phyloP scores from a whole-genome alignment of 257 asterid species.

The Nicotiana obtusifolia region DNA sequence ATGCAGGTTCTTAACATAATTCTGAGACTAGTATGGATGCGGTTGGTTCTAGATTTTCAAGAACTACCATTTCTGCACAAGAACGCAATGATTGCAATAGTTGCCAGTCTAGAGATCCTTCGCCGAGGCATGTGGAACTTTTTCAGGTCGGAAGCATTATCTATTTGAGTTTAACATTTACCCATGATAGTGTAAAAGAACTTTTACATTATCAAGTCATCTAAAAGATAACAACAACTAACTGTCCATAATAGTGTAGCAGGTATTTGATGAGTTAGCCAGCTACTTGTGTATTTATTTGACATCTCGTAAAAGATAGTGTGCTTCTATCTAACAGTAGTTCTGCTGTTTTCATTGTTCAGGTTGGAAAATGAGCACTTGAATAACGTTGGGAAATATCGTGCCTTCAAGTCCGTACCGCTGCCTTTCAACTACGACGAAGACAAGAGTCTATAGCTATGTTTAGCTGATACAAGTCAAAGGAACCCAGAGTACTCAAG shows the following conservation, averaged over 20 bases:
- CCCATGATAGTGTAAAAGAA: background rate
- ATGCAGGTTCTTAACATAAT: conserved; percentile 59
- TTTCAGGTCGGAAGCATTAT: conserved; percentile 50
- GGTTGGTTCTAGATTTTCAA: conserved; percentile 52
- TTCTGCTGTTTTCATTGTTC: conserved; percentile 11
- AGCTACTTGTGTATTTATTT: background rate
- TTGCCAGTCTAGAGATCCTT: conserved; percentile 71
- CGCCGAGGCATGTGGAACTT: conserved; percentile 92
- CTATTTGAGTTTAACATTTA: background rate
- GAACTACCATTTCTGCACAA: conserved; percentile 41
- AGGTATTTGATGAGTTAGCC: background rate
- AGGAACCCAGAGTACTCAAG: background rate
- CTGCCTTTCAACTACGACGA: conserved; percentile 75
- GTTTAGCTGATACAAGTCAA: background rate
- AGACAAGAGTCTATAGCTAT: conserved; percentile 24
- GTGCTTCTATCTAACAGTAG: background rate
- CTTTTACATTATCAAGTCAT: background rate
- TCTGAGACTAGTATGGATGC: conserved; percentile 90
- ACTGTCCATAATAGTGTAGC: background rate
- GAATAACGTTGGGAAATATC: conserved; percentile 68
- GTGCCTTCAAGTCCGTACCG: conserved; percentile 70
- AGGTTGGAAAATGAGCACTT: conserved; percentile 83
- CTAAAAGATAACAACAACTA: background rate
- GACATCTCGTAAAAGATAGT: background rate
- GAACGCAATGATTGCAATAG: conserved; percentile 45